phyloP scores from a whole-genome alignment of 2,329 filamentous ascomycete genomes.

The Rugonectria rugulosa region DNA sequence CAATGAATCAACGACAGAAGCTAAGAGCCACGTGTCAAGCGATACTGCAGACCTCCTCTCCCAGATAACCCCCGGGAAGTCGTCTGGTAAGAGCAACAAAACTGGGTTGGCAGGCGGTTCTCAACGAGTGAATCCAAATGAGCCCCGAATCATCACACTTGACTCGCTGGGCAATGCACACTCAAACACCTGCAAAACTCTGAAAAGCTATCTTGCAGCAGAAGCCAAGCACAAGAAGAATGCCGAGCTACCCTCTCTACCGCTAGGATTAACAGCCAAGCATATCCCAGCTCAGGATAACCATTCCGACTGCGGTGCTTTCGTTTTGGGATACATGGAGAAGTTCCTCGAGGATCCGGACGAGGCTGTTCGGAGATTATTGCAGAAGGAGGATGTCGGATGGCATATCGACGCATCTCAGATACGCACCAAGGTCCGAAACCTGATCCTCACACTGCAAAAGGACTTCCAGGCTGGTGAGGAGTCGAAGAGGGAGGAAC shows the following conservation, averaged over 20 bases:
- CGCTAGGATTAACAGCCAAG: slow-evolving; percentile 70
- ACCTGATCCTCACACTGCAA: slow-evolving; percentile 70
- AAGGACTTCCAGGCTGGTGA: slow-evolving; percentile 59
- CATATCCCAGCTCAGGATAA: slow-evolving; percentile 83
- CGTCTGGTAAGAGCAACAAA: slow-evolving; percentile 20
- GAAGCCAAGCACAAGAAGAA: slow-evolving; percentile 73
- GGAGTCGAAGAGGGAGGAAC: slow-evolving; percentile 48
- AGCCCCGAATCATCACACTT: slow-evolving; percentile 81
- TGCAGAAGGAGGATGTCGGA: slow-evolving; percentile 62
- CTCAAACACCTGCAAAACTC: slow-evolving; percentile 66
- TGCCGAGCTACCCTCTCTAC: slow-evolving; percentile 47
- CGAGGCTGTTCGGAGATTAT: slow-evolving; percentile 69
- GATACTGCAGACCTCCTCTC: slow-evolving; percentile 1
- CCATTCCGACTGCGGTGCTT: slow-evolving; percentile 88
- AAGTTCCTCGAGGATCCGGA: slow-evolving; percentile 82
- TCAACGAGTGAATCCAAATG: slow-evolving; percentile 50
- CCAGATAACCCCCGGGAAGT: slow-evolving; percentile 1
- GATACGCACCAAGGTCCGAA: slow-evolving; percentile 71
- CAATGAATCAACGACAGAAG: slow-evolving; percentile 22
- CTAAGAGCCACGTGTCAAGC: slow-evolving; percentile 11
- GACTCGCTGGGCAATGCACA: slow-evolving; percentile 81
- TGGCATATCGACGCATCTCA: slow-evolving; percentile 64
- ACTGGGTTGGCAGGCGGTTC: slow-evolving; percentile 24
- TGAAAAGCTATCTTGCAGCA: slow-evolving; percentile 79
- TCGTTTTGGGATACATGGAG: slow-evolving; percentile 82